Evolutionary conservation across 306 rosid genomes (phyloP), one percentile per base, ranked within the genome.

Genomic region (Leucaena leucocephala): DNA sequence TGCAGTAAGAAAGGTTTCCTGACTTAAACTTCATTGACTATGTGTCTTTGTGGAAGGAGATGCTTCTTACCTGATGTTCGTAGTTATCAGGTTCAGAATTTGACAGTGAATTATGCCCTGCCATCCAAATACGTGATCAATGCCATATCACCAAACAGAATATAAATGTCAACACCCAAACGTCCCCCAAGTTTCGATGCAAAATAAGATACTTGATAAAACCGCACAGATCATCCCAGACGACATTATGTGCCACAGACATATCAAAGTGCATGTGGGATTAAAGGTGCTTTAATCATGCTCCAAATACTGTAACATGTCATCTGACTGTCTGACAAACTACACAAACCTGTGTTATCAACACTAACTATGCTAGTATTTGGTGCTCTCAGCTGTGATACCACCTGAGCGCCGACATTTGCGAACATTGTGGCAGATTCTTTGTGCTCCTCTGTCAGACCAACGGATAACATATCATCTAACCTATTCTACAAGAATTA

Each of bases 361-460:
- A 73, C 85, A 78, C 44, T 73, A 75, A 78, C 88, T 84, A 68
- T 46, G 80, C 78, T 85, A 76, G 79, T 33, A 54, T 85, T 91
- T 64, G 90, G 85, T 78, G 84, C 86, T 82, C 84, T 89, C 83
- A 86, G 89, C 90, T 93, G 97, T 76, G 99, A 90, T 84, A 96
- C 93, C 87, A 91, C 98, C 91, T 96, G 99, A 54, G 98, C 83
- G 61, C 98, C 98, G 71, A 93, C 93, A 76, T 91, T 88, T 71
- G 96, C 99, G 83, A 96, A 96, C 94, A 88, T 88, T 2, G 94
- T 88, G 8, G 98, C 99, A 79, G 99, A 96, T 89, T 96, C 96
- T 85, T 84, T 89, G 91, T 96, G 99, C 84, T 96, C 94, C 85
- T 93, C 98, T 49, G 99, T 96, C 80, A 96, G 98, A 85, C 99